phyloP scores from a whole-genome alignment of 2,329 filamentous ascomycete species.

The Paecilomyces formosus region DNA sequence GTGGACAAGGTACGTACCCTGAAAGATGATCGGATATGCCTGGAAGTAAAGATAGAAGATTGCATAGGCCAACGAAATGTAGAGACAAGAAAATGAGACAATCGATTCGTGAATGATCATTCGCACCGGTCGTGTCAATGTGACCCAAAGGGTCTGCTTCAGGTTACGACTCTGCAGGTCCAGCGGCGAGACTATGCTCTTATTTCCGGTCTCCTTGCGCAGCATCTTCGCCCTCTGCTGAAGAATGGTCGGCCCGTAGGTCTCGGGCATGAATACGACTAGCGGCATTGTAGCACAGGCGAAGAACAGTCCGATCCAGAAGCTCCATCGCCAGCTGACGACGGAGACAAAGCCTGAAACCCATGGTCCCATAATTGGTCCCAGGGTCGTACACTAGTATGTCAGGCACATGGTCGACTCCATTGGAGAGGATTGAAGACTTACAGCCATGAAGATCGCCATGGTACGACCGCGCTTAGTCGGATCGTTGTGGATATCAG shows the following conservation, averaged over 20 bases:
- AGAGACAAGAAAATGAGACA: slow-evolving; percentile 61
- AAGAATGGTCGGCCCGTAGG: slow-evolving; percentile 54
- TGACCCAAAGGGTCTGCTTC: slow-evolving; percentile 46
- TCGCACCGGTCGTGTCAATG: slow-evolving; percentile 62
- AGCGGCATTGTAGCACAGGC: slow-evolving; percentile 52
- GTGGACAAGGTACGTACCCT: slow-evolving; percentile 16
- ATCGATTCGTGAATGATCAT: slow-evolving; percentile 68
- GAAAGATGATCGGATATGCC: slow-evolving; percentile 65
- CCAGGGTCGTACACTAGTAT: slow-evolving; percentile 28
- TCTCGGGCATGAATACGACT: slow-evolving; percentile 57
- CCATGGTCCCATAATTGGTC: slow-evolving; percentile 37
- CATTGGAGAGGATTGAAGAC: neutral
- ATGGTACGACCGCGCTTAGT: slow-evolving; percentile 34
- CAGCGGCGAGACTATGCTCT: slow-evolving; percentile 50
- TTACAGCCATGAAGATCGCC: slow-evolving; percentile 37
- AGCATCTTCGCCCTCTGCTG: slow-evolving; percentile 50
- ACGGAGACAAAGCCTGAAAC: slow-evolving; percentile 40
- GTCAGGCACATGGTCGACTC: neutral
- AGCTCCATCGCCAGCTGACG: slow-evolving; percentile 41
- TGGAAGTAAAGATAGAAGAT: slow-evolving; percentile 69
- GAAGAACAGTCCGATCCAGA: slow-evolving; percentile 60
- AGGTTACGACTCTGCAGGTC: slow-evolving; percentile 53
- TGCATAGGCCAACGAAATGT: slow-evolving; percentile 62
- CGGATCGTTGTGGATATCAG: slow-evolving; percentile 41
- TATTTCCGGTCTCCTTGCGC: slow-evolving; percentile 50